Evolutionary conservation across 176 grass and related monocot genomes (phyloP).

Genomic region (Secale cereale): DNA sequence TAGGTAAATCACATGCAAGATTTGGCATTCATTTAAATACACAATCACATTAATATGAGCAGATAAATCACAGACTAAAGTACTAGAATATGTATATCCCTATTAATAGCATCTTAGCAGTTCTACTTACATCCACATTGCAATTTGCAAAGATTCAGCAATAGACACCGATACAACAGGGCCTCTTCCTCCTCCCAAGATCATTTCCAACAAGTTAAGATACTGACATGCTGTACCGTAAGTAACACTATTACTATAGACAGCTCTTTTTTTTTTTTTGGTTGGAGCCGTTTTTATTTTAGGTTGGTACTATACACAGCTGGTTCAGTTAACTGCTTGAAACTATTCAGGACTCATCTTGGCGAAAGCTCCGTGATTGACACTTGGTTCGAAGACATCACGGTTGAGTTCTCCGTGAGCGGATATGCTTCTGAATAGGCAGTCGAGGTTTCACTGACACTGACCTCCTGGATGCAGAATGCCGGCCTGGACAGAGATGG

Average conservation of each 20-base stretch:
- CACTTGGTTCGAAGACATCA: conserved; percentile 27
- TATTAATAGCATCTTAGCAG: neutral
- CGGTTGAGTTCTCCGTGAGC: neutral
- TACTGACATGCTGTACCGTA: neutral
- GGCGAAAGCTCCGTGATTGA: conserved; percentile 39
- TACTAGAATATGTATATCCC: no score
- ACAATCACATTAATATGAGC: no score
- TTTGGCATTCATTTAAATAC: no score
- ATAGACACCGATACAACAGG: neutral
- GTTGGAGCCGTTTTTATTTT: no score
- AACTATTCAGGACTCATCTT: conserved; percentile 15
- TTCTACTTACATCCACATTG: neutral
- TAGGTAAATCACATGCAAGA: no score
- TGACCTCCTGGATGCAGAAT: conserved; percentile 30
- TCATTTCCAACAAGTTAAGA: neutral
- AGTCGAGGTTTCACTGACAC: neutral
- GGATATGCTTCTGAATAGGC: neutral
- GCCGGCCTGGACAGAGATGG: conserved; percentile 35
- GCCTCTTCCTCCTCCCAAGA: neutral
- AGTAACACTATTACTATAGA: no score
- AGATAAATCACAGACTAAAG: no score
- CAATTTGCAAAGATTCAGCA: neutral
- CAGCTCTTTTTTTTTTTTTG: no score
- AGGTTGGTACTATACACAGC: neutral
- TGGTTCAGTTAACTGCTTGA: neutral